phyloP scores from a whole-genome alignment of 176 grass and related monocot species.

The Musa beccarii region DNA sequence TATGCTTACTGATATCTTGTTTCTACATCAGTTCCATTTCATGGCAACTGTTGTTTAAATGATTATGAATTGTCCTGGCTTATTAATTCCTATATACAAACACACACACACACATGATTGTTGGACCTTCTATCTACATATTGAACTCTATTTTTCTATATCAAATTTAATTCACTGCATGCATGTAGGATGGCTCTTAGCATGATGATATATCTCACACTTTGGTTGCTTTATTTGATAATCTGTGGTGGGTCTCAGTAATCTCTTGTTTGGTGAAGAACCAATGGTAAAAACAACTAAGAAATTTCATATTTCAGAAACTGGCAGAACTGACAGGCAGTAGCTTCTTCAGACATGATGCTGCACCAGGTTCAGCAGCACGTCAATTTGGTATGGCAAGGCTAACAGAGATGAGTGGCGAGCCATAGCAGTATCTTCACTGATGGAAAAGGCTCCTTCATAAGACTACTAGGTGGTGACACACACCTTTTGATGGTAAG shows the following conservation, averaged over 20 bases:
- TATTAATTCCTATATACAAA: too few species aligned
- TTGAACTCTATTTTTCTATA: too few species aligned
- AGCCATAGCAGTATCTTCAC: not conserved
- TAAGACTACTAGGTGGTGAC: not conserved
- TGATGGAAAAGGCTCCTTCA: not conserved
- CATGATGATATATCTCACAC: not conserved
- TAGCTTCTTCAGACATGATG: not conserved
- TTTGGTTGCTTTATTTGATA: constrained; percentile 4
- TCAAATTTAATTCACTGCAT: too few species aligned
- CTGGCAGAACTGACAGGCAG: not conserved
- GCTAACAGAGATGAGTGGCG: not conserved
- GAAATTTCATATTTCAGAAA: constrained; percentile 30
- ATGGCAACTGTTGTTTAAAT: too few species aligned
- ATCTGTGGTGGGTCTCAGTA: constrained; percentile 28
- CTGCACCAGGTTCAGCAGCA: not conserved
- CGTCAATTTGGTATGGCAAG: not conserved
- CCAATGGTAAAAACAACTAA: constrained; percentile 60
- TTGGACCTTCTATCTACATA: too few species aligned
- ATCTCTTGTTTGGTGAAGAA: constrained; percentile 57
- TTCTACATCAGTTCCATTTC: too few species aligned
- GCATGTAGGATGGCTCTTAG: too few species aligned
- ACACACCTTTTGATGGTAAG: not conserved
- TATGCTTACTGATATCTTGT: too few species aligned
- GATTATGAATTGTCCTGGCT: too few species aligned
- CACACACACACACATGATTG: too few species aligned